Percentiles rank a stretch among this genome's conserved stretches.
Evolutionary conservation across 2,329 filamentous ascomycete species (phyloP).

Genomic region (Alternaria sp.): DNA sequence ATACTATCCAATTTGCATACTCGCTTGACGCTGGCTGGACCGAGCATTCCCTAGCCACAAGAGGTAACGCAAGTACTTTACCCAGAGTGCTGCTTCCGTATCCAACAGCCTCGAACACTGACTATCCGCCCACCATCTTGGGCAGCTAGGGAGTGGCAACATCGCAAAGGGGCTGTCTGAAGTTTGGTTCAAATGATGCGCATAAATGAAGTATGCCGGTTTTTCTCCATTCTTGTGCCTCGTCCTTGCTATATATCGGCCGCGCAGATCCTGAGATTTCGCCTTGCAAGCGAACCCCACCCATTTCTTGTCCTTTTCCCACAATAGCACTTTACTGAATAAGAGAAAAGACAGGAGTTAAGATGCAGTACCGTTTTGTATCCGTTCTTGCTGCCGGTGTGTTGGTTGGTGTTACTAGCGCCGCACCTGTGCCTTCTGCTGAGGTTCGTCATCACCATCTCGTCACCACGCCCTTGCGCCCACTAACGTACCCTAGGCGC

Average conservation of each 20-base stretch:
- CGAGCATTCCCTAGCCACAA: slow-evolving; percentile 11
- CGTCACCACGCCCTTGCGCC: not conserved
- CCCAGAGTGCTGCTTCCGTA: slow-evolving; percentile 27
- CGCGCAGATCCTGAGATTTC: slow-evolving; percentile 5
- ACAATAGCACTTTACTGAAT: not conserved
- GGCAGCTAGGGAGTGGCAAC: slow-evolving; percentile 16
- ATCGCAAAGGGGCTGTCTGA: not conserved
- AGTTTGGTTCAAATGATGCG: slow-evolving; percentile 13
- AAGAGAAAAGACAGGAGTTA: not conserved
- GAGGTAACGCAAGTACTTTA: slow-evolving; percentile 21
- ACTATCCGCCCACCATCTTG: slow-evolving; percentile 1
- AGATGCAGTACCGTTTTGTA: slow-evolving; percentile 42
- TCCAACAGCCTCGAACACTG: slow-evolving; percentile 24
- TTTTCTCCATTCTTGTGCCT: slow-evolving; percentile 4
- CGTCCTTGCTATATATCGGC: slow-evolving; percentile 1
- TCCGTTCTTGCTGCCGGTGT: slow-evolving; percentile 37
- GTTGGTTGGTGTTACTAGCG: slow-evolving; percentile 32
- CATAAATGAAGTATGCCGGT: slow-evolving; percentile 21
- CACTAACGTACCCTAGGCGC: slow-evolving; percentile 5
- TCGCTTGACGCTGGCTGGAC: slow-evolving; percentile 12
- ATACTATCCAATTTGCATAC: slow-evolving; percentile 5
- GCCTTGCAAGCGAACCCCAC: slow-evolving; percentile 6
- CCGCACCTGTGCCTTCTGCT: slow-evolving; percentile 33
- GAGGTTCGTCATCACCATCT: slow-evolving; percentile 21
- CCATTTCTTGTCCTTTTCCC: not conserved